Evolutionary conservation across 2,329 filamentous ascomycete genomes (phyloP).

Genomic region (Cladosporium cucumerinum): DNA sequence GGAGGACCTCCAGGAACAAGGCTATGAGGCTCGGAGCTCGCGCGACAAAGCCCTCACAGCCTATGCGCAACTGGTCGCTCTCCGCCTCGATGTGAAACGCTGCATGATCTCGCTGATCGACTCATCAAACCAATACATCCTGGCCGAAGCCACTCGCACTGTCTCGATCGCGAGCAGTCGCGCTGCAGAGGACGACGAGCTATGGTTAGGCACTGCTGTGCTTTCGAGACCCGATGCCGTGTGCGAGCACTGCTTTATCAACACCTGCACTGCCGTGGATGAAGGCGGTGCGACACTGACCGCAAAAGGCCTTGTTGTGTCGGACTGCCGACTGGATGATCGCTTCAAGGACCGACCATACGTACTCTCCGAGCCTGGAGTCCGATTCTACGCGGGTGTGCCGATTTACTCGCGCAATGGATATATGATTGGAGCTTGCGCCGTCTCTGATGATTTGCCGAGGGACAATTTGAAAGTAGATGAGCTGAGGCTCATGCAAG

Average conservation of each 20-base stretch:
- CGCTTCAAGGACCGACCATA: constrained; percentile 35
- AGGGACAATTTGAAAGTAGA: constrained; percentile 25
- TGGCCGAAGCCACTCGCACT: constrained; percentile 50
- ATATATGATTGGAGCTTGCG: constrained; percentile 34
- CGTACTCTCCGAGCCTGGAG: constrained; percentile 28
- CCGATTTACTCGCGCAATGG: constrained; percentile 34
- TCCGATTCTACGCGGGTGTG: constrained; percentile 36
- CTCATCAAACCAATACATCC: constrained; percentile 46
- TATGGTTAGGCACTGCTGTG: constrained; percentile 23
- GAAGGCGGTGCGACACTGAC: constrained; percentile 22
- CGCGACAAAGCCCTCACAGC: constrained; percentile 36
- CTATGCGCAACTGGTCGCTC: constrained; percentile 37
- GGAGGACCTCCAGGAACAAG: constrained; percentile 23
- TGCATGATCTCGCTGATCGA: constrained; percentile 47
- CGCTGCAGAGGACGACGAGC: constrained; percentile 34
- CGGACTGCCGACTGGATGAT: constrained; percentile 33
- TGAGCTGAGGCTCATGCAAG: constrained; percentile 28
- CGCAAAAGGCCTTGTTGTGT: constrained; percentile 23
- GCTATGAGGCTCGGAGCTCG: constrained; percentile 23
- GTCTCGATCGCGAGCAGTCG: constrained; percentile 37
- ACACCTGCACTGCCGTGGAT: constrained; percentile 16
- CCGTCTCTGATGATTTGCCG: constrained; percentile 30
- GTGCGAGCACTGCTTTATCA: constrained; percentile 13
- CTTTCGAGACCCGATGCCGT: constrained; percentile 17
- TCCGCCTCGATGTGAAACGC: constrained; percentile 36